Evolutionary conservation across 2,329 filamentous ascomycete species (phyloP).

Genomic region (Chaetoscypha palmicola): DNA sequence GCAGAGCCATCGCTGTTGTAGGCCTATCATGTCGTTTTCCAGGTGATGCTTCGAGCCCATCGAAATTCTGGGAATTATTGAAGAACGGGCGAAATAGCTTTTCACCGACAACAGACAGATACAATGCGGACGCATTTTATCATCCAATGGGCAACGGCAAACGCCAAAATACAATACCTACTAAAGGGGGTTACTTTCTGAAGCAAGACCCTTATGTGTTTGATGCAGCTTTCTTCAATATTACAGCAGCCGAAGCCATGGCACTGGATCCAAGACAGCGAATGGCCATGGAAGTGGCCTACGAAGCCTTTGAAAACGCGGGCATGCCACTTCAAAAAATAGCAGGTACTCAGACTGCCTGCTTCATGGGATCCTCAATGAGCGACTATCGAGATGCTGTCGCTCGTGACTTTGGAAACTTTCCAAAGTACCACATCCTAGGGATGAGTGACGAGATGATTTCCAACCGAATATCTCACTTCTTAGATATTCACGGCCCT

Average conservation of each 20-base stretch:
- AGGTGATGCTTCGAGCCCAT: constrained; percentile 27
- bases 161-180: constrained; percentile 65
- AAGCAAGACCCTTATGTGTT: constrained; percentile 38
- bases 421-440: neutral
- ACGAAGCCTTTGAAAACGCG: constrained; percentile 46
- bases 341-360: constrained; percentile 29
- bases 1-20: constrained; percentile 29
- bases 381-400: neutral
- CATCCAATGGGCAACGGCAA: constrained; percentile 59
- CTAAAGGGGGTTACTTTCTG: constrained; percentile 42
- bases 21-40: constrained; percentile 35
- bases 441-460: constrained; percentile 36
- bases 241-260: constrained; percentile 70
- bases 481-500: constrained; percentile 41
- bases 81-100: constrained; percentile 62
- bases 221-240: constrained; percentile 48
- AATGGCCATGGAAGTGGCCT: constrained; percentile 60
- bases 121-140: constrained; percentile 52
- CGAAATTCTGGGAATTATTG: constrained; percentile 37
- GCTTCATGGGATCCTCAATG: constrained; percentile 43
- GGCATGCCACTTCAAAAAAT: constrained; percentile 1
- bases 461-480: constrained; percentile 47
- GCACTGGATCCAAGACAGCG: constrained; percentile 76
- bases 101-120: constrained; percentile 60
- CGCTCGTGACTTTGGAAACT: neutral